phyloP scores from a whole-genome alignment of 768 basidiomycete genomes.

The Scleroderma citrinum region DNA sequence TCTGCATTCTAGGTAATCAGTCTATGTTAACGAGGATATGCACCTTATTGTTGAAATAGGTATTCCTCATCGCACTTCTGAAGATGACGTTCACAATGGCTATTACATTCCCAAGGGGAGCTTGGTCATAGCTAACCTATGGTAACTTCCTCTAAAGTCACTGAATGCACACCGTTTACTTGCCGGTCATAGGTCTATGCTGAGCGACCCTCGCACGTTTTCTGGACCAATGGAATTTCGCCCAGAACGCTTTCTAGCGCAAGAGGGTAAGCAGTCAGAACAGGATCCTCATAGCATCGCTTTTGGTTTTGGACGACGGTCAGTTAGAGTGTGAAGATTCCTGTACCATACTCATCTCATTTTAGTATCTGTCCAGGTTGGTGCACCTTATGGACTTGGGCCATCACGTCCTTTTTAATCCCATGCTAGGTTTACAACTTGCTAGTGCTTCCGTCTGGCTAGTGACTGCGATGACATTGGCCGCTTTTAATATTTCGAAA shows the following conservation, averaged over 20 bases:
- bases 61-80: constrained; percentile 3
- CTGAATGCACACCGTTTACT: not conserved
- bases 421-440: constrained; percentile 32
- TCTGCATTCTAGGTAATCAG: not conserved
- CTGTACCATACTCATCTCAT: not conserved
- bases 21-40: no score
- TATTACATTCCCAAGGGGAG: constrained; percentile 17
- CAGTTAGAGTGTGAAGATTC: constrained; percentile 15
- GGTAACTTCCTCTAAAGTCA: constrained; percentile 2
- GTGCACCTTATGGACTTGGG: not conserved
- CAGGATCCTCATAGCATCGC: constrained; percentile 48
- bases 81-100: constrained; percentile 16
- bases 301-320: constrained; percentile 61
- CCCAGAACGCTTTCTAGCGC: constrained; percentile 46
- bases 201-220: constrained; percentile 31
- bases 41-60: not conserved
- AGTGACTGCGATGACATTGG: constrained; percentile 32
- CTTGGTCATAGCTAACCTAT: constrained; percentile 2
- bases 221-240: constrained; percentile 44
- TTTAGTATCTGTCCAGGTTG: constrained; percentile 6
- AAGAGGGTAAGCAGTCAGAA: constrained; percentile 27
- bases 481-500: constrained; percentile 37
- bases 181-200: constrained; percentile 1
- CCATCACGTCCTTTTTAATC: not conserved
- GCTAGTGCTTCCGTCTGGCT: constrained; percentile 40